Evolutionary conservation across 2,329 filamentous ascomycete genomes (phyloP).

Genomic region (Ophiostoma montium): DNA sequence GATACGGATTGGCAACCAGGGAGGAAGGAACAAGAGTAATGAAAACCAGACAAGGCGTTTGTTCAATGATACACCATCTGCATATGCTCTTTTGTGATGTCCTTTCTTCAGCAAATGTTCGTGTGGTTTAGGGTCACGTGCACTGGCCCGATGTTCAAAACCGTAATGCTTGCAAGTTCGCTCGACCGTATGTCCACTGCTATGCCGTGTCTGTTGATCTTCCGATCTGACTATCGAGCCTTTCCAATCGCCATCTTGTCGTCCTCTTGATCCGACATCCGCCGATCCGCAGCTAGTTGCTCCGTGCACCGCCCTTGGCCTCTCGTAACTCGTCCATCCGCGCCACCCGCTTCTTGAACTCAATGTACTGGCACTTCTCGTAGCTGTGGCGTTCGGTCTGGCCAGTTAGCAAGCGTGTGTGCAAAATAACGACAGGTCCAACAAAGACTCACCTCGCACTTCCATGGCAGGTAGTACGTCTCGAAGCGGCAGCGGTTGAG

Average conservation of each 20-base stretch:
- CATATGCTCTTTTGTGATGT: background rate
- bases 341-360: conserved; percentile 95
- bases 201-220: no score
- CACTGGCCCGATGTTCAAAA: no score
- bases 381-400: conserved; percentile 95
- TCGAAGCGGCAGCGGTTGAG: conserved; percentile 89
- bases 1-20: background rate
- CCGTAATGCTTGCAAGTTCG: no score
- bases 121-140: no score
- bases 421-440: background rate
- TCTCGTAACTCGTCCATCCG: conserved; percentile 97
- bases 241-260: no score
- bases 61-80: background rate
- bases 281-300: conserved; percentile 45
- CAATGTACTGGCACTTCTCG: conserved; percentile 98
- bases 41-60: background rate
- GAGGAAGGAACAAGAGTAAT: background rate
- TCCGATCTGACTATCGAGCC: no score
- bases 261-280: no score
- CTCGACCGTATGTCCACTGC: no score
- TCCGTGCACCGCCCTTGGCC: conserved; percentile 69
- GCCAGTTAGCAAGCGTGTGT: background rate
- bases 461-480: conserved; percentile 92
- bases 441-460: conserved; percentile 63
- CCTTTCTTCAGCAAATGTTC: no score